Evolutionary conservation across 768 basidiomycete genomes (phyloP).

Genomic region (Lentinus brumalis): DNA sequence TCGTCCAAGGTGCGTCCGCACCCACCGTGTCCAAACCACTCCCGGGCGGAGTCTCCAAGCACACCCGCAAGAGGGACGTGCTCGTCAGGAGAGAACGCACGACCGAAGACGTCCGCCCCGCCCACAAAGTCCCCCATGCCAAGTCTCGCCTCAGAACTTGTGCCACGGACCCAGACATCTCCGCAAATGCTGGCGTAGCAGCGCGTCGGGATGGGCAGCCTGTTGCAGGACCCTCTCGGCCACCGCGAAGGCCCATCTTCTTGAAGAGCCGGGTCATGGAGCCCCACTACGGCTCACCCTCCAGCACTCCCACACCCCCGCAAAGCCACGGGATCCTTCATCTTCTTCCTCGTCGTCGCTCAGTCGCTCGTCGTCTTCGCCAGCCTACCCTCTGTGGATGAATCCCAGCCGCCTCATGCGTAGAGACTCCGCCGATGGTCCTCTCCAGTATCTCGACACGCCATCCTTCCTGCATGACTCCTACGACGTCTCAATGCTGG

Average conservation of each 20-base stretch:
- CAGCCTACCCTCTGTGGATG: too few relatives aligned
- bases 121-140: neutral
- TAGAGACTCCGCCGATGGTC: too few relatives aligned
- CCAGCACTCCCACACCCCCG: conserved; percentile 11
- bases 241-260: neutral
- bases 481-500: neutral
- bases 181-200: neutral
- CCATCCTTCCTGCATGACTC: neutral
- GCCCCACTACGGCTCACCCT: neutral
- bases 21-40: neutral
- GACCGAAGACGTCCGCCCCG: neutral
- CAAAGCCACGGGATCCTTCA: neutral
- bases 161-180: neutral
- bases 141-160: neutral
- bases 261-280: neutral
- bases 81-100: neutral
- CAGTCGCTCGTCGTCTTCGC: neutral
- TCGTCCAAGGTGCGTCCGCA: neutral
- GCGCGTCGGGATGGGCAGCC: neutral
- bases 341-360: neutral
- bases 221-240: conserved; percentile 3
- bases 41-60: neutral
- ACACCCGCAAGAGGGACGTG: neutral
- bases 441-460: too few relatives aligned
- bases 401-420: too few relatives aligned